Evolutionary conservation across 176 grass and related monocot genomes (phyloP).

Genomic region (Avena atlantica): DNA sequence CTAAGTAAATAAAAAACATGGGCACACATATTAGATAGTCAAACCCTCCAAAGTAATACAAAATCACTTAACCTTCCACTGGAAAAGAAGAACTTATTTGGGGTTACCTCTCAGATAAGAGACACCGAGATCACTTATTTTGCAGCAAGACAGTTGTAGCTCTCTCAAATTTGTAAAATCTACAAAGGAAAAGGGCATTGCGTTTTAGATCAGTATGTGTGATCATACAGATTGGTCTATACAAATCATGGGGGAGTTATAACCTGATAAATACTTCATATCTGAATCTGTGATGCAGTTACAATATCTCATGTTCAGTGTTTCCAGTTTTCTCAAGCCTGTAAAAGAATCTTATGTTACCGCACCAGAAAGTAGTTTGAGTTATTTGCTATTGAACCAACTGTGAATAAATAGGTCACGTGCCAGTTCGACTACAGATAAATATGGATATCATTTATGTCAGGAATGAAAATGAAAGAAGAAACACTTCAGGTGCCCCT

Average conservation of each 20-base stretch:
- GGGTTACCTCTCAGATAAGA: constrained; percentile 78
- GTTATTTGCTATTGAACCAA: background rate
- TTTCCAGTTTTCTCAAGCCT: constrained; percentile 90
- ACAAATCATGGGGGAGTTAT: background rate
- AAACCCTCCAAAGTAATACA: constrained; percentile 21
- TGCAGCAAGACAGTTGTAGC: constrained; percentile 82
- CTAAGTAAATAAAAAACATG: constrained; percentile 6
- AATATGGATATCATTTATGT: constrained; percentile 26
- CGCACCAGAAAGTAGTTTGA: constrained; percentile 9
- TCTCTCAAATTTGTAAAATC: constrained; percentile 86
- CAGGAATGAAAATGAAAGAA: constrained; percentile 1
- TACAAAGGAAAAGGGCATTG: constrained; percentile 40
- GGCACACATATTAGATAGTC: background rate
- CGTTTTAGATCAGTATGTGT: constrained; percentile 24
- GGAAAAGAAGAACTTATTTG: constrained; percentile 24
- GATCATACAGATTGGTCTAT: constrained; percentile 27
- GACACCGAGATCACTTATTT: constrained; percentile 82
- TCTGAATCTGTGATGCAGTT: constrained; percentile 94
- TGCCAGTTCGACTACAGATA: constrained; percentile 18
- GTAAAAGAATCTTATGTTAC: constrained; percentile 46
- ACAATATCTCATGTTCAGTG: constrained; percentile 88
- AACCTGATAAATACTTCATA: constrained; percentile 91
- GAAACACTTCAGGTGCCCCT: background rate
- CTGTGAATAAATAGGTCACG: constrained; percentile 11
- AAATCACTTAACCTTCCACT: constrained; percentile 20